A percentile compares a stretch with the other conserved stretches of the same genome.
Conservation (phyloP, 768 basidiomycete species). For the Erythrobasidium yunnanense region DNA sequence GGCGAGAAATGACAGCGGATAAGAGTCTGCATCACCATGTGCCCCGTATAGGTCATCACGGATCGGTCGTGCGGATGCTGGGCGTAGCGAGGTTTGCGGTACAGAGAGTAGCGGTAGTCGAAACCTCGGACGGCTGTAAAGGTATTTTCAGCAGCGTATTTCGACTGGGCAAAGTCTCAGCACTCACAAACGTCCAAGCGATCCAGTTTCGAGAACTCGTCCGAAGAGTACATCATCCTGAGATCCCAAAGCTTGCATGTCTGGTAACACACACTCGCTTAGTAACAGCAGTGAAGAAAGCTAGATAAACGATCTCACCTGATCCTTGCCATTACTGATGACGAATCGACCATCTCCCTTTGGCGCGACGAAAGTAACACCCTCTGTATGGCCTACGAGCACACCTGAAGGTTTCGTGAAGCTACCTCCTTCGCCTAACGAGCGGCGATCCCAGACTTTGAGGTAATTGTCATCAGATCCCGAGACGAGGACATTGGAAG, state of each 20-base stretch:
- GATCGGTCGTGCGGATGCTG: conserved; percentile 83
- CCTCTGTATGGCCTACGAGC: conserved; percentile 88
- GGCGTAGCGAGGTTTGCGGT: conserved; percentile 37
- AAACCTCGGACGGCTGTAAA: conserved; percentile 54
- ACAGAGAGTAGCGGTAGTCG: conserved; percentile 64
- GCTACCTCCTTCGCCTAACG: conserved; percentile 43
- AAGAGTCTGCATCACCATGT: conserved; percentile 75
- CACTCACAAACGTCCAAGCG: conserved; percentile 9
- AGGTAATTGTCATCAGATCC: conserved; percentile 89
- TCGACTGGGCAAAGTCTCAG: conserved; percentile 10
- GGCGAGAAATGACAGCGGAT: conserved; percentile 97
- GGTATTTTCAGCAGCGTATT: not conserved
- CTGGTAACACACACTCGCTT: no score
- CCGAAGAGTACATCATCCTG: conserved; percentile 72
- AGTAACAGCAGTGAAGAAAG: conserved; percentile 46
- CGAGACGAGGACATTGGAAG: conserved; percentile 86
- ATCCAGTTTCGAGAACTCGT: conserved; percentile 48
- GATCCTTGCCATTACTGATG: conserved; percentile 93
- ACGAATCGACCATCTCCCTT: conserved; percentile 94
- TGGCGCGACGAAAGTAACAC: conserved; percentile 84
- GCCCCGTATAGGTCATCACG: conserved; percentile 90
- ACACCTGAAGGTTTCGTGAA: conserved; percentile 65
- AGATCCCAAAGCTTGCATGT: conserved; percentile 77
- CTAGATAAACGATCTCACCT: not conserved
- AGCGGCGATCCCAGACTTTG: conserved; percentile 75